A percentile compares a stretch with the other conserved stretches of the same genome.
These are phyloP conservation scores for Solanum chiquidenum DNA, from an alignment of 257 asterid genomes.

Conservation along the genomic window DNA sequence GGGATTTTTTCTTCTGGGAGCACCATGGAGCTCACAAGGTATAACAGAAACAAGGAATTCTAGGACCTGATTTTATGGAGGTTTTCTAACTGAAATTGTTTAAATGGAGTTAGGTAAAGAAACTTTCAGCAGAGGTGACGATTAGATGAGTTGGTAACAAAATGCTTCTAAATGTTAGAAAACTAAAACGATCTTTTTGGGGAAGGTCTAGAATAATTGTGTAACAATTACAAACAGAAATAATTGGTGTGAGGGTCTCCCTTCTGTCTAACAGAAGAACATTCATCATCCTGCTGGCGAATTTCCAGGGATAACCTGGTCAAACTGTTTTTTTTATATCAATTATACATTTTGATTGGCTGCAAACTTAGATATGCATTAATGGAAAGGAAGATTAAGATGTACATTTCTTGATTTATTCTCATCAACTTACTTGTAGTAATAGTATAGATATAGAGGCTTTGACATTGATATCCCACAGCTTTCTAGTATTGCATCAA, in stretches of 20 bases:
- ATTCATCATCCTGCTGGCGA: not conserved
- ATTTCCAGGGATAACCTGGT: not conserved
- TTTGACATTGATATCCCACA: conserved; percentile 85
- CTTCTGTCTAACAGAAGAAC: not conserved
- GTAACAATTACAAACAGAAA: not conserved
- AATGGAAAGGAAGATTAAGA: not conserved
- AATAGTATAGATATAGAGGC: conserved; percentile 43
- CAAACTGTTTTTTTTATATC: not conserved
- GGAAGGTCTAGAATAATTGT: not conserved
- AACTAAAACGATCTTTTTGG: not conserved
- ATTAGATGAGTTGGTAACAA: not conserved
- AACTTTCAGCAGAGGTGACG: not conserved
- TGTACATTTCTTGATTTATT: not conserved
- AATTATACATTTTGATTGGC: not conserved
- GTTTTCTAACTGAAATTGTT: not conserved
- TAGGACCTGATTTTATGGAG: not conserved
- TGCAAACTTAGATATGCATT: not conserved
- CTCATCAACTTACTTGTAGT: conserved; percentile 47
- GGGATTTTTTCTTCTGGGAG: not conserved
- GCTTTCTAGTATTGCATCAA: conserved; percentile 57
- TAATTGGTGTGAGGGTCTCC: not conserved
- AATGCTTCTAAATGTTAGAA: not conserved
- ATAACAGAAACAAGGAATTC: not conserved
- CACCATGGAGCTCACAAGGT: not conserved
- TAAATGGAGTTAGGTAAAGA: not conserved